These are phyloP conservation scores for Aspergillus saccharolyticus DNA, from an alignment of 495 filamentous ascomycete species.

Conservation along the genomic window DNA sequence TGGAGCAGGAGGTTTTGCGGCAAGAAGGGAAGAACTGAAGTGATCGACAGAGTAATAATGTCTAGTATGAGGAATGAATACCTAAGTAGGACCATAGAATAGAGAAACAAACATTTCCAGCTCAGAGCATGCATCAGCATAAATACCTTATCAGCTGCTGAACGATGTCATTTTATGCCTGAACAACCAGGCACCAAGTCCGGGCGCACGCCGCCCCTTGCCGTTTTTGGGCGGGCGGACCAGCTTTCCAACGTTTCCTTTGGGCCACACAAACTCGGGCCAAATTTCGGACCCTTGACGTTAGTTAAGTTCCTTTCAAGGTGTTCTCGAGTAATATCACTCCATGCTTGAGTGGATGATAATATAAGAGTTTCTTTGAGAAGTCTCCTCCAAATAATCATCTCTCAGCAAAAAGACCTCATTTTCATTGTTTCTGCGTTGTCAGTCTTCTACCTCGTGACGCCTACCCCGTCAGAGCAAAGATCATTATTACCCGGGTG, in stretches of 20 bases:
- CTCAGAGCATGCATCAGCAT: background rate
- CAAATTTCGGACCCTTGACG: background rate
- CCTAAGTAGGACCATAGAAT: background rate
- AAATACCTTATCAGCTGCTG: background rate
- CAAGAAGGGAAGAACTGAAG: constrained; percentile 14
- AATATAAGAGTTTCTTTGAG: background rate
- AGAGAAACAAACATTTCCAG: background rate
- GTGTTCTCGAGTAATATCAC: background rate
- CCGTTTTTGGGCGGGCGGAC: background rate
- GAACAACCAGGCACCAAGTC: background rate
- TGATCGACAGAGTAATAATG: background rate
- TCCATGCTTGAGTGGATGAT: too few relatives aligned
- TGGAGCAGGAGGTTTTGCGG: constrained; percentile 65
- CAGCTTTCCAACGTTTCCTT: background rate
- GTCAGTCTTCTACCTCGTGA: background rate
- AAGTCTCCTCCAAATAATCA: too few relatives aligned
- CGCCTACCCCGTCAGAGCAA: too few relatives aligned
- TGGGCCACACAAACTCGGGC: constrained; percentile 5
- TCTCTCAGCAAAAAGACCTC: too few relatives aligned
- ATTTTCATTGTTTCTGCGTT: background rate
- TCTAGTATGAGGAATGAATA: background rate
- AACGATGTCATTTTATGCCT: background rate
- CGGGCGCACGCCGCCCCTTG: constrained; percentile 3
- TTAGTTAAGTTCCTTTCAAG: background rate
- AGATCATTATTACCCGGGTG: constrained; percentile 10